Percentiles rank a stretch among this genome's conserved stretches.
These are phyloP conservation scores for Aspergillus sp. DNA, from an alignment of 2,329 filamentous ascomycete species.

Conservation along the genomic window DNA sequence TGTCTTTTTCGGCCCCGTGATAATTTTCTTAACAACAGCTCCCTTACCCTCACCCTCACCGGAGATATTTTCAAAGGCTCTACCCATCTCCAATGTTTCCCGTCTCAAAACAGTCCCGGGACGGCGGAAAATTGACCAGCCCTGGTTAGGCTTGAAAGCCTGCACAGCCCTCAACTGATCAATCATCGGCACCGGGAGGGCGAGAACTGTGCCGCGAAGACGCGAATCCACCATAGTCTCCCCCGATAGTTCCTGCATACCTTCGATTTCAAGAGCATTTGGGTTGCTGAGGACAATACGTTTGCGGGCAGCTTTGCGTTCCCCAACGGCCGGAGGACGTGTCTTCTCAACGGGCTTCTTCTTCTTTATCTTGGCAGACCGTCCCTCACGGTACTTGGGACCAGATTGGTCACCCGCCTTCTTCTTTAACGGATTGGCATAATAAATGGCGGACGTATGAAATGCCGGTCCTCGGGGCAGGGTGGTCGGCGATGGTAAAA, in stretches of 20 bases:
- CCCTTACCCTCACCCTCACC: constrained; percentile 39
- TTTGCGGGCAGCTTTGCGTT: constrained; percentile 84
- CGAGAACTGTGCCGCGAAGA: constrained; percentile 66
- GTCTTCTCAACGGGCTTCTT: constrained; percentile 42
- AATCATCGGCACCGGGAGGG: constrained; percentile 67
- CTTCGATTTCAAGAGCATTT: constrained; percentile 78
- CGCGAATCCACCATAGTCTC: constrained; percentile 56
- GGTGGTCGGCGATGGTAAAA: constrained; percentile 43
- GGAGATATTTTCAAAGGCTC: constrained; percentile 59
- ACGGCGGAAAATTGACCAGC: constrained; percentile 80
- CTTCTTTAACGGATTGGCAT: constrained; percentile 52
- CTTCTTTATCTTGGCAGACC: constrained; percentile 47
- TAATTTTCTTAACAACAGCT: constrained; percentile 55
- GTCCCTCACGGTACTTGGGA: constrained; percentile 39
- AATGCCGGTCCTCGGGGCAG: constrained; percentile 48
- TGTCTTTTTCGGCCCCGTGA: constrained; percentile 70
- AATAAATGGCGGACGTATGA: constrained; percentile 45
- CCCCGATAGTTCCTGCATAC: constrained; percentile 61
- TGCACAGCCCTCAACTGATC: constrained; percentile 81
- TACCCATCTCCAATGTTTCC: constrained; percentile 73
- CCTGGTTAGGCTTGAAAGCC: constrained; percentile 87
- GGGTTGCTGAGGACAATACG: constrained; percentile 90
- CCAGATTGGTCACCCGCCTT: constrained; percentile 21
- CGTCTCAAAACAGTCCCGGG: constrained; percentile 76
- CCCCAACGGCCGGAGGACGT: constrained; percentile 68